A percentile compares a stretch with the other conserved stretches of the same genome.
Conservation (phyloP, 1,284 basidiomycete species). For the Fomitopsis betulina region DNA sequence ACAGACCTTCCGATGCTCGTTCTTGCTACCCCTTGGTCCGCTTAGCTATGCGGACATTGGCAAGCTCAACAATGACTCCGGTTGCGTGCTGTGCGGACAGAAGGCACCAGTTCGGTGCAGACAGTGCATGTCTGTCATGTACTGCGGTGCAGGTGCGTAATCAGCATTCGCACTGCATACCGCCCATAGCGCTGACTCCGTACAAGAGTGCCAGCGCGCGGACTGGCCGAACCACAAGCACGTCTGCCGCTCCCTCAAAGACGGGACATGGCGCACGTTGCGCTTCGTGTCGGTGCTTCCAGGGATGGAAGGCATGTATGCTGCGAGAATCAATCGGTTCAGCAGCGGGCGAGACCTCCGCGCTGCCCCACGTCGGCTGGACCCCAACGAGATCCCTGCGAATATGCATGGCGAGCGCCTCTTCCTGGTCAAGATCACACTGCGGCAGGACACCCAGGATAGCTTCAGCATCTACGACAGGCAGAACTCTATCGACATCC, state of each 20-base stretch:
- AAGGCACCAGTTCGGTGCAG: slow-evolving; percentile 28
- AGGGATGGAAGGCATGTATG: slow-evolving; percentile 11
- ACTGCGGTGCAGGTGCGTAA: slow-evolving; percentile 11
- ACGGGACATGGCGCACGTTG: slow-evolving; percentile 38
- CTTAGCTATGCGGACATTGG: slow-evolving; percentile 34
- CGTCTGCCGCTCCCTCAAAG: slow-evolving; percentile 34
- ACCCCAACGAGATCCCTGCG: slow-evolving; percentile 13
- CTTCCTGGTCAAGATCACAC: slow-evolving; percentile 34
- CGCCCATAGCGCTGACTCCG: not conserved
- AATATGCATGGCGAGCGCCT: slow-evolving; percentile 32
- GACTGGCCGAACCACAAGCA: slow-evolving; percentile 39
- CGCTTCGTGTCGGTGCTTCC: slow-evolving; percentile 17
- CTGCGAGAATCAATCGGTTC: slow-evolving; percentile 10
- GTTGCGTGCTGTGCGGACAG: slow-evolving; percentile 37
- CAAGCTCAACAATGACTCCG: slow-evolving; percentile 29
- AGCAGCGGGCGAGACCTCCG: not conserved
- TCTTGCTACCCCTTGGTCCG: slow-evolving; percentile 36
- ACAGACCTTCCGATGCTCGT: slow-evolving; percentile 26
- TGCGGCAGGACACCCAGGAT: slow-evolving; percentile 1
- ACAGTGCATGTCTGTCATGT: slow-evolving; percentile 32
- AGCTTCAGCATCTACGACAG: slow-evolving; percentile 37
- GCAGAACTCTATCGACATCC: slow-evolving; percentile 31
- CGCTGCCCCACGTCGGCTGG: not conserved
- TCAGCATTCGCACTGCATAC: too few species aligned
- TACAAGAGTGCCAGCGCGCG: slow-evolving; percentile 34